A percentile compares a stretch with the other conserved stretches of the same genome.
These are phyloP conservation scores for Aquilaria yunnanensis DNA, from an alignment of 345 rosid species.

Conservation along the genomic window DNA sequence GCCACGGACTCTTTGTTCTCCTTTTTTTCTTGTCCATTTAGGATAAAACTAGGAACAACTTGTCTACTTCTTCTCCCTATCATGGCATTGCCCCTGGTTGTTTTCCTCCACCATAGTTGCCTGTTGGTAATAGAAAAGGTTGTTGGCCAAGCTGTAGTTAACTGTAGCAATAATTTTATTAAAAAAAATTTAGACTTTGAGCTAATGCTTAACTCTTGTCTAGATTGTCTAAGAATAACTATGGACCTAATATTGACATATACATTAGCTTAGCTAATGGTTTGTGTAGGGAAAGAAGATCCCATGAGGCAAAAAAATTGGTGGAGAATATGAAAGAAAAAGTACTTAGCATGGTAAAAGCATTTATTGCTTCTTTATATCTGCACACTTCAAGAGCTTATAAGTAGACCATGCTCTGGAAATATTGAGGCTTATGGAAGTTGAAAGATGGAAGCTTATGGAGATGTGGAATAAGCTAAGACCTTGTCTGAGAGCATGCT, in stretches of 20 bases:
- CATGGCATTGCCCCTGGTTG: no score
- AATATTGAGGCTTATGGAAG: slow-evolving; percentile 23
- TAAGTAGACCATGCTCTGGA: slow-evolving; percentile 42
- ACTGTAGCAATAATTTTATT: slow-evolving; percentile 21
- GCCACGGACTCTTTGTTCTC: no score
- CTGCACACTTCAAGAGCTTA: slow-evolving; percentile 43
- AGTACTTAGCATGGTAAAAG: slow-evolving; percentile 35
- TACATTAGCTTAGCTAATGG: slow-evolving; percentile 35
- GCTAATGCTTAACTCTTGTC: slow-evolving; percentile 30
- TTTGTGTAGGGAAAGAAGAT: slow-evolving; percentile 46
- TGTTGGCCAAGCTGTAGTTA: slow-evolving; percentile 31
- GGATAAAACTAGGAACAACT: no score
- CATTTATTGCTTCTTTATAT: slow-evolving; percentile 30
- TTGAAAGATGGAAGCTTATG: slow-evolving; percentile 18
- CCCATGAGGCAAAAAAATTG: slow-evolving; percentile 38
- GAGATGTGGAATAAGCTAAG: slow-evolving; percentile 30
- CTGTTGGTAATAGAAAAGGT: slow-evolving; percentile 29
- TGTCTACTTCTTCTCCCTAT: no score
- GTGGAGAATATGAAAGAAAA: slow-evolving; percentile 43
- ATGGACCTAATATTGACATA: slow-evolving; percentile 32
- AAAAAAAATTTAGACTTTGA: slow-evolving; percentile 21
- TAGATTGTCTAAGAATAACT: slow-evolving; percentile 39
- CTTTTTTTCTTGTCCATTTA: no score
- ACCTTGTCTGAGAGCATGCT: slow-evolving; percentile 36
- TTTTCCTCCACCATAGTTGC: neutral